Evolutionary conservation across 2,329 filamentous ascomycete genomes (phyloP), one percentile per base, ranked within the genome.

Genomic region (Colletotrichum paranaense): DNA sequence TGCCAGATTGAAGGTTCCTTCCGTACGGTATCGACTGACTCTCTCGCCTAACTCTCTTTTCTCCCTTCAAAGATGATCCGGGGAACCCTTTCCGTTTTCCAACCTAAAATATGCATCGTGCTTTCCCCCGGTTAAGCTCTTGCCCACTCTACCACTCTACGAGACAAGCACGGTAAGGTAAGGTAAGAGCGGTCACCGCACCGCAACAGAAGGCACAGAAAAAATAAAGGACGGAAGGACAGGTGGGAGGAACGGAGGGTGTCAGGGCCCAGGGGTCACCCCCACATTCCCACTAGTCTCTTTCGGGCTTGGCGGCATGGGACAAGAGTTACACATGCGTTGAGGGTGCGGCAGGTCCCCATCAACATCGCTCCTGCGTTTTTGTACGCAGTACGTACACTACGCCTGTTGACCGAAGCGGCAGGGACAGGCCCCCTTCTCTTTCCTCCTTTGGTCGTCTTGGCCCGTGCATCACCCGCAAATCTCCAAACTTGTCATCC

Each of bases 401-500:
- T 22, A 3, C 42, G 42, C 19, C 42, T 22, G 19, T 49, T 11
- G 42, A 49, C 19, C 19, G 42, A 49, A 49, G 42, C 19, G 11
- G 42, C 53, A 56, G 53, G 22, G 53, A 24, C 53, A 28, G 5
- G 26, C 53, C 22, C 67, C 53, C 24, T 56, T 56, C 11, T 9
- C 28, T 49, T 28, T 59, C 28, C 59, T 62, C 26, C n/a, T 63
- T 73, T 55, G 66, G 66, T 42, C n/a, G 24, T 22, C 46, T 59
- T 64, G 66, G 70, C 55, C 60, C 60, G 67, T 73, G 70, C 67
- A 49, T 60, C 70, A 69, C 55, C 70, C 60, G 70, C 60, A 68
- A 73, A 73, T 60, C 26, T 65, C 67, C 60, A 73, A 73, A 65
- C 59, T 70, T 30, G 65, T 69, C 66, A 70, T 60, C 67, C 59